Evolutionary conservation across 192 early-diverging fungal genomes (phyloP), one percentile per base, ranked within the genome.

Genomic region (Gonapodya prolifera): DNA sequence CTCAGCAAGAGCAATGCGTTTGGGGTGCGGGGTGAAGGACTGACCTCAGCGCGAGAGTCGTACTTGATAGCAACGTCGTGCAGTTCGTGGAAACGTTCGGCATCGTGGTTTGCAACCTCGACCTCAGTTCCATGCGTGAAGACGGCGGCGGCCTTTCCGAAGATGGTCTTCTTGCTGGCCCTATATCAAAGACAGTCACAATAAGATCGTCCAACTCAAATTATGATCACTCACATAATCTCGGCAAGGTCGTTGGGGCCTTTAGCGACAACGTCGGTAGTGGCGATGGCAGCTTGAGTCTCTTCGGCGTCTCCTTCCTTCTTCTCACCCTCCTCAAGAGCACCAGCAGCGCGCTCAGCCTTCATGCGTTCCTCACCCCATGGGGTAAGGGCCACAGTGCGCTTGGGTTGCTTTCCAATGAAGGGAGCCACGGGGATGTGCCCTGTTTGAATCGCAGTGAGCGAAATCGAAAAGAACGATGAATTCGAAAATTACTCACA

Each of bases 21-120:
- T n/a, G n/a, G n/a, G n/a, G n/a, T n/a, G 45, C 8, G 45, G 23
- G 23, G 45, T 16, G 45, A 16, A 16, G 45, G 8, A 61, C 45
- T 61, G 8, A 61, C 45, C 23, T 95, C 94, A 33, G 90, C 92
- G 34, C 91, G 83, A 77, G 82, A 84, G 74, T 94, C 91, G 77
- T 89, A 93, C 75, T 88, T 83, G 74, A 86, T 85, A 34, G 93
- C 91, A 34, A 83, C 84, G 33, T 81, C 84, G 77, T 94, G 93
- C 29, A 91, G 82, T 34, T 81, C 70, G n/a, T 82, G 79, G 23
- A 84, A 81, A 28, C 36, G 0, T 17, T 70, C 79, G 33, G 69
- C 70, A 34, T 84, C 76, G 33, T 77, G 70, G n/a, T 78, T 28
- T n/a, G 84, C 84, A 81, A 85, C 78, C 30, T 85, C 84, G 70